Percentiles rank a stretch among this genome's conserved stretches.
phyloP scores from a whole-genome alignment of 2,329 filamentous ascomycete genomes.

The Penicillium thymicola region DNA sequence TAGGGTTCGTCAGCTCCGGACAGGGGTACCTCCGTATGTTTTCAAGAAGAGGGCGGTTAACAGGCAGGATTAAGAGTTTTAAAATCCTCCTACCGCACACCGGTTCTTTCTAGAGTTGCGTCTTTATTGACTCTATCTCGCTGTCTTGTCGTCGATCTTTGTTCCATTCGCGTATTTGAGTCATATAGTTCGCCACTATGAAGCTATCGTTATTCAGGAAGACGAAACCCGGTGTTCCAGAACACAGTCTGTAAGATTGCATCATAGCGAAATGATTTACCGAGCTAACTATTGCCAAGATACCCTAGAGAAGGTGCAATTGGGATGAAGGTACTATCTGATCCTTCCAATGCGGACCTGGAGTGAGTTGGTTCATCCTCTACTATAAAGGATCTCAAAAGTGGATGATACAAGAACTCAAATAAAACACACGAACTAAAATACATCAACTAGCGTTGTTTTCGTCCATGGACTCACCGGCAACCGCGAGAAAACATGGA shows the following conservation, averaged over 20 bases:
- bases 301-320: not conserved
- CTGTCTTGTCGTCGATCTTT: too few relatives aligned
- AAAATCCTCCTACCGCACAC: not conserved
- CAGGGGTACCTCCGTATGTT: not conserved
- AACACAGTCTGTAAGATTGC: not conserved
- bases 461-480: constrained; percentile 2
- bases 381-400: not conserved
- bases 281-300: not conserved
- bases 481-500: constrained; percentile 6
- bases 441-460: not conserved
- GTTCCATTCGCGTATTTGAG: not conserved
- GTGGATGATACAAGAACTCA: not conserved
- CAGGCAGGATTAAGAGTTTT: not conserved
- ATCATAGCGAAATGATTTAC: not conserved
- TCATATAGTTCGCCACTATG: not conserved
- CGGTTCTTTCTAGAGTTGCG: not conserved
- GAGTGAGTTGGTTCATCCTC: constrained; percentile 2
- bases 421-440: not conserved
- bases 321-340: constrained; percentile 2
- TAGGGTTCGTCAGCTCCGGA: not conserved
- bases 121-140: not conserved
- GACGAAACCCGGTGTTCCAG: not conserved
- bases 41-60: not conserved
- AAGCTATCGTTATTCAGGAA: constrained; percentile 4
- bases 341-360: not conserved